These are phyloP conservation scores for Cladophialophora bantiana DNA, from an alignment of 2,329 filamentous ascomycete genomes.

Conservation along the genomic window DNA sequence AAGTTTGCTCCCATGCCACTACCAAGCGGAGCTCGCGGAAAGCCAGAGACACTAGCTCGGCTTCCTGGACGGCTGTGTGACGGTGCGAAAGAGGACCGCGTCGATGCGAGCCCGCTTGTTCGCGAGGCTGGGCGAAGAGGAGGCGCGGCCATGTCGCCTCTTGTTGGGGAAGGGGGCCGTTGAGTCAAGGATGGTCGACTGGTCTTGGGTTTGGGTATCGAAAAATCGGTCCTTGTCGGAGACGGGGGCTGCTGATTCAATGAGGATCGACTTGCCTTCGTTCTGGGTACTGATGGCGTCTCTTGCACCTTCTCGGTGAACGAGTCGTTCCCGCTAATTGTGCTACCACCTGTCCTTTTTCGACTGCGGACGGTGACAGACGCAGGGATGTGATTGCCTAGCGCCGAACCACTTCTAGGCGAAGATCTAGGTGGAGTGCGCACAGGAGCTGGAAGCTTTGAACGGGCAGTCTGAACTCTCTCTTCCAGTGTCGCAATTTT, in stretches of 20 bases:
- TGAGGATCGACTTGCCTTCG: slow-evolving; percentile 63
- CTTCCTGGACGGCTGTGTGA: slow-evolving; percentile 39
- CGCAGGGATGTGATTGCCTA: slow-evolving; percentile 59
- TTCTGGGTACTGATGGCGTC: slow-evolving; percentile 37
- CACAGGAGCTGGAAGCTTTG: slow-evolving; percentile 84
- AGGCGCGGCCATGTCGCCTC: slow-evolving; percentile 39
- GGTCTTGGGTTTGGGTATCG: slow-evolving; percentile 44
- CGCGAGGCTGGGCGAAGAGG: slow-evolving; percentile 36
- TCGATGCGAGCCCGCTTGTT: slow-evolving; percentile 40
- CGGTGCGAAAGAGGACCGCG: slow-evolving; percentile 36
- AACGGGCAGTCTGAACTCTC: slow-evolving; percentile 87
- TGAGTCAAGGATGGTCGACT: slow-evolving; percentile 66
- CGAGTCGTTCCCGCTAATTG: slow-evolving; percentile 50
- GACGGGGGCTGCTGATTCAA: slow-evolving; percentile 64
- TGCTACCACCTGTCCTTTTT: slow-evolving; percentile 69
- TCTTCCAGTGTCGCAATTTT: slow-evolving; percentile 98
- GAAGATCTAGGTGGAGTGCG: slow-evolving; percentile 80
- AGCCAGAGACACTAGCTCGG: slow-evolving; percentile 38
- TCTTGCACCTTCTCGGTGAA: slow-evolving; percentile 40
- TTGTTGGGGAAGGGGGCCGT: slow-evolving; percentile 57
- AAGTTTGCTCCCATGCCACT: slow-evolving; percentile 29
- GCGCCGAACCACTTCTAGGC: slow-evolving; percentile 66
- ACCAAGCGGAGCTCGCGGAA: slow-evolving; percentile 32
- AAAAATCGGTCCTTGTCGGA: slow-evolving; percentile 27
- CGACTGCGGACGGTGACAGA: slow-evolving; percentile 70